Conservation (phyloP, 768 basidiomycete species). For the Peribolospora baueri region DNA sequence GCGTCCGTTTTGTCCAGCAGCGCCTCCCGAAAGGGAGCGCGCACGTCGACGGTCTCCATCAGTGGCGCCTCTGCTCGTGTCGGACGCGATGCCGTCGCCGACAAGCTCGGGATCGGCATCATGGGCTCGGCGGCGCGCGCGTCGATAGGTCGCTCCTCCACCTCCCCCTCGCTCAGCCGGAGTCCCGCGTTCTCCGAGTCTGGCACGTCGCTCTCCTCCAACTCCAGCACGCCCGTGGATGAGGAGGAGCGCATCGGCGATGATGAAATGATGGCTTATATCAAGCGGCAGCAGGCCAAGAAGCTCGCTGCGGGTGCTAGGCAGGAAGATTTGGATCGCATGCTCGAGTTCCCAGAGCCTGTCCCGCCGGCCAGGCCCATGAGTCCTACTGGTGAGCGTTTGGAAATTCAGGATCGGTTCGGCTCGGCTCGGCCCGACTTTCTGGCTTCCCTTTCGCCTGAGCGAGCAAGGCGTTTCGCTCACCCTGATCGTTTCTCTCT, state of each 20-base stretch:
- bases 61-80: too few relatives aligned
- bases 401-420: background rate
- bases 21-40: too few relatives aligned
- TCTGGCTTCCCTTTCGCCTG: background rate
- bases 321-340: conserved; percentile 62
- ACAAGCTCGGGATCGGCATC: too few relatives aligned
- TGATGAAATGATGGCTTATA: conserved; percentile 91
- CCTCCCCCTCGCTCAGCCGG: too few relatives aligned
- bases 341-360: conserved; percentile 83
- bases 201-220: too few relatives aligned
- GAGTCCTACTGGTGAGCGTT: conserved; percentile 42
- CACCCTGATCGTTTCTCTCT: background rate
- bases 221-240: conserved; percentile 27
- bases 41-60: too few relatives aligned
- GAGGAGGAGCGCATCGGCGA: conserved; percentile 76
- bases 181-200: too few relatives aligned
- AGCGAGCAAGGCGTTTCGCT: too few relatives aligned
- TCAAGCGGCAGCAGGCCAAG: conserved; percentile 69
- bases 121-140: too few relatives aligned
- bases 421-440: background rate
- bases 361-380: conserved; percentile 39
- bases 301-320: conserved; percentile 58
- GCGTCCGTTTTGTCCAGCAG: too few relatives aligned
- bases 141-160: too few relatives aligned
- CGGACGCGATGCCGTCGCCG: too few relatives aligned